Percentiles rank a stretch among this genome's conserved stretches.
phyloP scores from a whole-genome alignment of 805 yeast species.

The Cyberlindnera galapagoensis region DNA sequence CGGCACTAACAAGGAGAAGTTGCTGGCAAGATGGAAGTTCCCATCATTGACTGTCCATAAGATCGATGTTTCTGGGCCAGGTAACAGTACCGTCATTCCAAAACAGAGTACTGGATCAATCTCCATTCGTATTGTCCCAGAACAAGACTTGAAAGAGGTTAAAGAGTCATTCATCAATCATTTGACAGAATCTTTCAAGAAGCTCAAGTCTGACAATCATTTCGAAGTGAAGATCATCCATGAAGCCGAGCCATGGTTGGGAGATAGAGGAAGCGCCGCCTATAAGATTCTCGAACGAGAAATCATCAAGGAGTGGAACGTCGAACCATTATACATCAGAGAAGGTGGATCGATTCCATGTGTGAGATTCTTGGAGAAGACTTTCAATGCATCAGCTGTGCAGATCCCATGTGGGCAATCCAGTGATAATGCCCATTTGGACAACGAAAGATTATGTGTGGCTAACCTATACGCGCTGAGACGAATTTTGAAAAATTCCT shows the following conservation, averaged over 20 bases:
- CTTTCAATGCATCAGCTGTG: slow-evolving; percentile 81
- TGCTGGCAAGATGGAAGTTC: slow-evolving; percentile 78
- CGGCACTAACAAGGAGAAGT: slow-evolving; percentile 34
- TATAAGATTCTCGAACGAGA: slow-evolving; percentile 62
- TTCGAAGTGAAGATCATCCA: slow-evolving; percentile 58
- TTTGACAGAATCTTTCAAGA: slow-evolving; percentile 41
- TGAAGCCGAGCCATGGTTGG: slow-evolving; percentile 96
- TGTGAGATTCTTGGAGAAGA: slow-evolving; percentile 74
- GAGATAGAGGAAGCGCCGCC: slow-evolving; percentile 71
- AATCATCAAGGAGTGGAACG: slow-evolving; percentile 64
- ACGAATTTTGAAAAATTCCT: slow-evolving; percentile 38
- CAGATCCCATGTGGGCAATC: slow-evolving; percentile 97
- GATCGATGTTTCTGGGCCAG: slow-evolving; percentile 83
- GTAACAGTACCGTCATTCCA: slow-evolving; percentile 85
- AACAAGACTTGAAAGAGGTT: slow-evolving; percentile 61
- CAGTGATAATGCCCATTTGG: slow-evolving; percentile 88
- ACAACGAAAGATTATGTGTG: slow-evolving; percentile 78
- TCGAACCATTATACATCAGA: slow-evolving; percentile 77
- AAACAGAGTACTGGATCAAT: slow-evolving; percentile 68
- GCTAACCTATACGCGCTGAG: slow-evolving; percentile 72
- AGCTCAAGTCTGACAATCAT: slow-evolving; percentile 53
- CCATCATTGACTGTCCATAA: slow-evolving; percentile 88
- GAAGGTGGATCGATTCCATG: slow-evolving; percentile 98
- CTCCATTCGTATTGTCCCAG: slow-evolving; percentile 86
- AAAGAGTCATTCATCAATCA: slow-evolving; percentile 43